Evolutionary conservation across 2,329 filamentous ascomycete species (phyloP).

Genomic region (Xylariaceae sp.): DNA sequence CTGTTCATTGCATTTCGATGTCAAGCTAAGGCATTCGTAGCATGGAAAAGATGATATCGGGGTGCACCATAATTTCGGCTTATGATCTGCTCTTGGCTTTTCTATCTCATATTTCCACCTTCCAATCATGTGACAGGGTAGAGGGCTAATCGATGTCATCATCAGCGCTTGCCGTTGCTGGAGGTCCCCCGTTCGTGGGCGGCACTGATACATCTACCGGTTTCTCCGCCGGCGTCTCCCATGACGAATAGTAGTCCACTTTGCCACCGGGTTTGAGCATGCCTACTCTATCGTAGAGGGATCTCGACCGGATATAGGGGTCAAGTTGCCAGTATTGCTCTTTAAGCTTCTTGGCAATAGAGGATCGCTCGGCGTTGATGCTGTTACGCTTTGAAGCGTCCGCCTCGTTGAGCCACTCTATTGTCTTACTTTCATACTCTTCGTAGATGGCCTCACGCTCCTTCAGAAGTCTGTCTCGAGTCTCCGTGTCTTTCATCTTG

Average conservation of each 20-base stretch:
- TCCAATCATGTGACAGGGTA: too few species aligned
- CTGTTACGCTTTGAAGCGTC: slow-evolving; percentile 45
- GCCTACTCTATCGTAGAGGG: slow-evolving; percentile 80
- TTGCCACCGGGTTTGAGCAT: slow-evolving; percentile 66
- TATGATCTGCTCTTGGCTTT: too few species aligned
- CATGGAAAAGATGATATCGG: too few species aligned
- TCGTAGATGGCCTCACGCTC: slow-evolving; percentile 65
- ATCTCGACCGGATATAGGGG: slow-evolving; percentile 78
- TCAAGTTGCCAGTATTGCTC: slow-evolving; percentile 87
- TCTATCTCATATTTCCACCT: too few species aligned
- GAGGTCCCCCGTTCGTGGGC: slow-evolving; percentile 19
- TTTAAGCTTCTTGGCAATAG: slow-evolving; percentile 61
- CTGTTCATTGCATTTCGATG: slow-evolving; percentile 1
- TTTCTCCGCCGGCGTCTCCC: slow-evolving; percentile 13
- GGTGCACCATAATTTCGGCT: too few species aligned
- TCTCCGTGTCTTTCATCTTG: slow-evolving; percentile 63
- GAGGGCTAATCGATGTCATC: slow-evolving; percentile 45
- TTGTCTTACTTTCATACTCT: slow-evolving; percentile 71
- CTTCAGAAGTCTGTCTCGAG: slow-evolving; percentile 60
- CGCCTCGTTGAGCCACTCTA: slow-evolving; percentile 67
- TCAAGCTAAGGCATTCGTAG: too few species aligned
- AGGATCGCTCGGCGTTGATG: slow-evolving; percentile 56
- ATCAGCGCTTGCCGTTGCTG: slow-evolving; percentile 26
- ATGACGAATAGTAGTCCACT: slow-evolving; percentile 64
- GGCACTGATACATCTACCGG: too few species aligned